Conservation (phyloP, 192 early-diverging fungal species). For the Backusella luteola region DNA sequence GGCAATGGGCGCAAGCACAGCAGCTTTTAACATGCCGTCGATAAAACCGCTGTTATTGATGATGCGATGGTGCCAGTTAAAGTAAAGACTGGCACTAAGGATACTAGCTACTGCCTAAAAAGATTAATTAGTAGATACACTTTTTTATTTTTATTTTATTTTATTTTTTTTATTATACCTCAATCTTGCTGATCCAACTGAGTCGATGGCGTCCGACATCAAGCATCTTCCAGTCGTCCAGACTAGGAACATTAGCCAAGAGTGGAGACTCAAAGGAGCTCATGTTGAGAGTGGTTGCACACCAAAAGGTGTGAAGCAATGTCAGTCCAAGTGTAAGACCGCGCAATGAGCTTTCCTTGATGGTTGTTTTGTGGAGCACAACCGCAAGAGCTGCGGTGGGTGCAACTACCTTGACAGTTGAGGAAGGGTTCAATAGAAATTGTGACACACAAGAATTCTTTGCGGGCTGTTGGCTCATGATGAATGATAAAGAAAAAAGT, state of each 20-base stretch:
- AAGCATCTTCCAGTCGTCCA: constrained; percentile 10
- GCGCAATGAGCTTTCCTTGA: constrained; percentile 21
- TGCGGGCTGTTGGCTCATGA: not conserved
- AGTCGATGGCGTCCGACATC: constrained; percentile 24
- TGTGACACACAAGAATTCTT: constrained; percentile 8
- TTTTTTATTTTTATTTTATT: no score
- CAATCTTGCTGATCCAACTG: constrained; percentile 31
- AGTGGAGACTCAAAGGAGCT: constrained; percentile 26
- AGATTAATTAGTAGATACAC: no score
- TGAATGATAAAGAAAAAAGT: not conserved
- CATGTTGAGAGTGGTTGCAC: constrained; percentile 23
- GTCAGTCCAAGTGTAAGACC: constrained; percentile 21
- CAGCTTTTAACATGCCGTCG: constrained; percentile 7
- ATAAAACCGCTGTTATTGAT: constrained; percentile 23
- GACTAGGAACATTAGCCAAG: not conserved
- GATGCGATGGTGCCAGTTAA: constrained; percentile 25
- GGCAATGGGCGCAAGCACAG: constrained; percentile 12
- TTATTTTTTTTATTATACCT: constrained; percentile 14
- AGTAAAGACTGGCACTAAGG: constrained; percentile 23
- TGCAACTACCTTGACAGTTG: constrained; percentile 19
- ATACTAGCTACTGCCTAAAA: constrained; percentile 16
- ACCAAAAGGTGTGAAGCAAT: constrained; percentile 27
- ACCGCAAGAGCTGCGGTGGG: constrained; percentile 18
- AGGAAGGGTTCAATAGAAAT: constrained; percentile 26
- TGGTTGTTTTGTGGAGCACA: constrained; percentile 16